phyloP scores from a whole-genome alignment of 345 rosid species.

The Ailanthus altissimus region DNA sequence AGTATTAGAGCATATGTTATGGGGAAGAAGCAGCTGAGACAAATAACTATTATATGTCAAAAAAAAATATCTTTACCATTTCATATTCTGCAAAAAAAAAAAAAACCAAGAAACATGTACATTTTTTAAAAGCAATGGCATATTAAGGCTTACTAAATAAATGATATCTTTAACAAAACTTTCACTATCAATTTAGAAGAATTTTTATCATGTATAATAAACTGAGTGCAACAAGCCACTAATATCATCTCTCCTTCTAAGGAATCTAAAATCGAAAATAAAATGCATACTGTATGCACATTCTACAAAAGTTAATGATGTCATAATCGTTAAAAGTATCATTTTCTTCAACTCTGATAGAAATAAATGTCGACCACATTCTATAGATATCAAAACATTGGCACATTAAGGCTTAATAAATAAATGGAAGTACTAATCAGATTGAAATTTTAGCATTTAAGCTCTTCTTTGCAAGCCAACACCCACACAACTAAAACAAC shows the following conservation, averaged over 20 bases:
- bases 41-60: neutral
- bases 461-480: neutral
- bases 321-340: neutral
- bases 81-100: neutral
- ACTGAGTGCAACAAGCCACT: neutral
- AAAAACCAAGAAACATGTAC: neutral
- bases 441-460: neutral
- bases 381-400: neutral
- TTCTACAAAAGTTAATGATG: neutral
- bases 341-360: neutral
- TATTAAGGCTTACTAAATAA: too few species aligned
- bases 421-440: neutral
- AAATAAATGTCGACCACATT: neutral
- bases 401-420: neutral
- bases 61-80: neutral
- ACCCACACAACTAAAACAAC: neutral
- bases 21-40: neutral
- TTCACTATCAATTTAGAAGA: neutral
- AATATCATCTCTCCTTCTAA: neutral
- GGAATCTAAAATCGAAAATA: neutral
- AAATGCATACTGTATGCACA: neutral
- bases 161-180: neutral
- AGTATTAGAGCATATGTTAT: slow-evolving; percentile 9
- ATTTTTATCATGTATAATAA: neutral
- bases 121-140: too few species aligned